Evolutionary conservation across 306 rosid species (phyloP).

Genomic region (Sechiopsis laciniata): DNA sequence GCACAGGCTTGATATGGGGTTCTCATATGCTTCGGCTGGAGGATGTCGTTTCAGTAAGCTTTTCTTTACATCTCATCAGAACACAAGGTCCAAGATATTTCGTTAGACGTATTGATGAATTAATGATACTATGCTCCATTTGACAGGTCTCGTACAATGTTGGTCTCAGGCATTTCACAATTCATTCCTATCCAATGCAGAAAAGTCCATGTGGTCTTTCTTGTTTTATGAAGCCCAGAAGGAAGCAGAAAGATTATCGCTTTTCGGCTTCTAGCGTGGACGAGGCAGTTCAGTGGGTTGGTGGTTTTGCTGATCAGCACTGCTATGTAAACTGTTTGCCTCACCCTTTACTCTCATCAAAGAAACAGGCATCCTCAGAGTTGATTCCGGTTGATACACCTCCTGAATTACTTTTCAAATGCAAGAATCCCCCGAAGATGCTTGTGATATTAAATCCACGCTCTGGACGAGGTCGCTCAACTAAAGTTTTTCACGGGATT

Average conservation of each 20-base stretch:
- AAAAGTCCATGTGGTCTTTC: constrained; percentile 72
- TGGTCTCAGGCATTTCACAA: constrained; percentile 90
- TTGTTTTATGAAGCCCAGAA: constrained; percentile 58
- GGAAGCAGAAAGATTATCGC: constrained; percentile 71
- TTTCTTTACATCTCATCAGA: constrained; percentile 22
- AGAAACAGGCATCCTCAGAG: constrained; percentile 95
- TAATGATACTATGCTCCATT: constrained; percentile 23
- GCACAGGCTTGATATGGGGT: constrained; percentile 85
- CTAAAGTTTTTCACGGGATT: constrained; percentile 73
- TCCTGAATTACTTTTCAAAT: constrained; percentile 85
- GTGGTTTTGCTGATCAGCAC: constrained; percentile 94
- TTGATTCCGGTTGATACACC: constrained; percentile 73
- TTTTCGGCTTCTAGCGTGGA: constrained; percentile 73
- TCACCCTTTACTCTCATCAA: constrained; percentile 83
- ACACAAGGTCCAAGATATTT: constrained; percentile 28
- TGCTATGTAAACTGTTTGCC: constrained; percentile 90
- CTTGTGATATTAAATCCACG: constrained; percentile 94
- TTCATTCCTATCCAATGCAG: constrained; percentile 76
- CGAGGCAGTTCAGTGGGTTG: constrained; percentile 97
- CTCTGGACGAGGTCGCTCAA: constrained; percentile 94
- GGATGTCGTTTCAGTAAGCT: constrained; percentile 78
- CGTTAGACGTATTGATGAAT: constrained; percentile 20
- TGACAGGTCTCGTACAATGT: constrained; percentile 84
- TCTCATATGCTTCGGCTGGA: constrained; percentile 65
- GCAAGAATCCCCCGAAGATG: constrained; percentile 89